These are phyloP conservation scores for Eimeria praecox DNA, from an alignment of 169 alveolate genomes.

Conservation along the genomic window DNA sequence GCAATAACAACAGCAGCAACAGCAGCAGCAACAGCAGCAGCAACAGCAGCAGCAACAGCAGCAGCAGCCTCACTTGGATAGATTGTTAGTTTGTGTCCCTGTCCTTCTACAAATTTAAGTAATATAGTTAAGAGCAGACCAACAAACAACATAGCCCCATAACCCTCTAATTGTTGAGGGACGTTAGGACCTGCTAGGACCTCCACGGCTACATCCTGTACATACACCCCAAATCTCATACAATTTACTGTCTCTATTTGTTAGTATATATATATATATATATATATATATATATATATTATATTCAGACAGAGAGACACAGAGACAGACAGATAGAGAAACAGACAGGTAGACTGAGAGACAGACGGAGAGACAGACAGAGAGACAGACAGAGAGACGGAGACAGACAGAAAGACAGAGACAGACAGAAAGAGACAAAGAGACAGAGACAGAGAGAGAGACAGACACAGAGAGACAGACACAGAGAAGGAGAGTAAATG, in stretches of 20 bases:
- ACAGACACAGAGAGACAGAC: too few species aligned
- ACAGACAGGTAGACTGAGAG: not conserved
- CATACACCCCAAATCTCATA: not conserved
- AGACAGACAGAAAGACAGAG: not conserved
- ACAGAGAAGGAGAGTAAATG: not conserved
- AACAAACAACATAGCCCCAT: not conserved
- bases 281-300: too few species aligned
- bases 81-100: not conserved
- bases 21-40: too few species aligned
- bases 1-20: too few species aligned
- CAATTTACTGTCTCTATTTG: too few species aligned
- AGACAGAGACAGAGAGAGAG: not conserved
- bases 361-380: not conserved
- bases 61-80: not conserved
- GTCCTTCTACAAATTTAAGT: not conserved
- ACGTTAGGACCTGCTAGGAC: not conserved
- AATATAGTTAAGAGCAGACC: not conserved
- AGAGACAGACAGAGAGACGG: not conserved
- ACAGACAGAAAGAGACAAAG: not conserved
- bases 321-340: not conserved
- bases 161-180: not conserved
- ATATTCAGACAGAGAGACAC: not conserved
- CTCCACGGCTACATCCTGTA: slow-evolving; percentile 38
- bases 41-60: too few species aligned
- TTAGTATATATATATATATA: too few species aligned